Percentiles rank a stretch among this genome's conserved stretches.
phyloP scores from a whole-genome alignment of 1,284 basidiomycete species.

The Boletus smithii region DNA sequence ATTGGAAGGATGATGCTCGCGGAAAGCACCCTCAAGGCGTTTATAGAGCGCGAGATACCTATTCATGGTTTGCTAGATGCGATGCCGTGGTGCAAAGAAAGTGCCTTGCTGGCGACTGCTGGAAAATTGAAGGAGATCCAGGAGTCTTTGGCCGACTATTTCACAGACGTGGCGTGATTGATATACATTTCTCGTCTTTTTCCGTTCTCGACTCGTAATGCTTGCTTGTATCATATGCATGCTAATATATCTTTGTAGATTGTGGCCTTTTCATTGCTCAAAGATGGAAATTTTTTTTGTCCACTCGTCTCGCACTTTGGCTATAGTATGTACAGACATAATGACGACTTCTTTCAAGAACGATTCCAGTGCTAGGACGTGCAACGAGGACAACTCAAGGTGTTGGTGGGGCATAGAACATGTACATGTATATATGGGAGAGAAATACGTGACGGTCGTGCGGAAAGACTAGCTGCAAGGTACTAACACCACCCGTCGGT shows the following conservation, averaged over 20 bases:
- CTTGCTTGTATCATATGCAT: slow-evolving; percentile 6
- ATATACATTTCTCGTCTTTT: neutral
- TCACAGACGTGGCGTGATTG: slow-evolving; percentile 32
- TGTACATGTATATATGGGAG: too few relatives aligned
- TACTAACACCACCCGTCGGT: too few relatives aligned
- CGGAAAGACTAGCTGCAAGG: too few relatives aligned
- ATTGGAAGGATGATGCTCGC: slow-evolving; percentile 40
- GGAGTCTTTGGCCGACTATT: slow-evolving; percentile 38
- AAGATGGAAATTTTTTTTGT: neutral
- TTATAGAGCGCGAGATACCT: slow-evolving; percentile 41
- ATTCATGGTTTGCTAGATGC: slow-evolving; percentile 38
- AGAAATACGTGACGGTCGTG: too few relatives aligned
- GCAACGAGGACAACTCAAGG: too few relatives aligned
- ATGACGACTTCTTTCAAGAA: too few relatives aligned
- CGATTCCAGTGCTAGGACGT: too few relatives aligned
- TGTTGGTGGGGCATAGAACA: too few relatives aligned
- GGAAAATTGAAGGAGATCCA: slow-evolving; percentile 38
- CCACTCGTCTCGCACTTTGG: too few relatives aligned
- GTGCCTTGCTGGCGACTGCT: slow-evolving; percentile 32
- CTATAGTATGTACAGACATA: too few relatives aligned
- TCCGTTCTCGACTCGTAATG: neutral
- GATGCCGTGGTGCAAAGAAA: slow-evolving; percentile 40
- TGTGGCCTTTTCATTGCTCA: neutral
- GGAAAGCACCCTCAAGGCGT: slow-evolving; percentile 40
- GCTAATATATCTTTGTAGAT: neutral